Evolutionary conservation across 73 alveolate genomes (phyloP).

Genomic region (Symbiodinium pilosum): DNA sequence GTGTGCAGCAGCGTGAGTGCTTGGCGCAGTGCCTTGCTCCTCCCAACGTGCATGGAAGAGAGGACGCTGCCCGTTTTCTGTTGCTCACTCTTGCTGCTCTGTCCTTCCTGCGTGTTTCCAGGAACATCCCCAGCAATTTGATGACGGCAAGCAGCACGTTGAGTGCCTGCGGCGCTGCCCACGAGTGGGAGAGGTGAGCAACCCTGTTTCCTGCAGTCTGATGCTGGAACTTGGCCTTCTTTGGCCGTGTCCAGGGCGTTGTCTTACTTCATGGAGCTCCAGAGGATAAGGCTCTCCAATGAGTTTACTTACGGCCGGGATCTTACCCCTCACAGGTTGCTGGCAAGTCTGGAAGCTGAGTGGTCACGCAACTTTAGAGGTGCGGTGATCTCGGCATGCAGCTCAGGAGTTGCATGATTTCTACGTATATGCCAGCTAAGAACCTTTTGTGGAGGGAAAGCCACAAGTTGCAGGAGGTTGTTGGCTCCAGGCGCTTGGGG

Average conservation of each 20-base stretch:
- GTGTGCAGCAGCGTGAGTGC: neutral
- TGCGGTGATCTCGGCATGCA: neutral
- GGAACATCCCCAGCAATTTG: neutral
- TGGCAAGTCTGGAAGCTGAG: no score
- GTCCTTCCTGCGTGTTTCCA: no score
- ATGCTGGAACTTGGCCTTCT: no score
- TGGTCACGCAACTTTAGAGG: no score
- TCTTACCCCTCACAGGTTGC: neutral
- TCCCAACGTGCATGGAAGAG: neutral
- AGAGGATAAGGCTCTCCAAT: neutral
- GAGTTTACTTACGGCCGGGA: neutral
- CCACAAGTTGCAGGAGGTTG: neutral
- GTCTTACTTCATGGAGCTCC: neutral
- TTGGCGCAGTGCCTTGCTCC: neutral
- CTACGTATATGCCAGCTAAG: no score
- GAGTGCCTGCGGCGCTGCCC: neutral
- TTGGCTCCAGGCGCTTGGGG: neutral
- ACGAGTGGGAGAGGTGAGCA: conserved; percentile 1
- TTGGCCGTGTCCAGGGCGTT: neutral
- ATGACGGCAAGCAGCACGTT: neutral
- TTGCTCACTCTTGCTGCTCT: no score
- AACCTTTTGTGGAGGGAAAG: no score
- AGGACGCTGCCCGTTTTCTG: no score
- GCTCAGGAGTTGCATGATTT: neutral
- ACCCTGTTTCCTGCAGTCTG: neutral